A percentile compares a stretch with the other conserved stretches of the same genome.
phyloP scores from a whole-genome alignment of 2,329 filamentous ascomycete species.

The Purpureocillium lavendulum region DNA sequence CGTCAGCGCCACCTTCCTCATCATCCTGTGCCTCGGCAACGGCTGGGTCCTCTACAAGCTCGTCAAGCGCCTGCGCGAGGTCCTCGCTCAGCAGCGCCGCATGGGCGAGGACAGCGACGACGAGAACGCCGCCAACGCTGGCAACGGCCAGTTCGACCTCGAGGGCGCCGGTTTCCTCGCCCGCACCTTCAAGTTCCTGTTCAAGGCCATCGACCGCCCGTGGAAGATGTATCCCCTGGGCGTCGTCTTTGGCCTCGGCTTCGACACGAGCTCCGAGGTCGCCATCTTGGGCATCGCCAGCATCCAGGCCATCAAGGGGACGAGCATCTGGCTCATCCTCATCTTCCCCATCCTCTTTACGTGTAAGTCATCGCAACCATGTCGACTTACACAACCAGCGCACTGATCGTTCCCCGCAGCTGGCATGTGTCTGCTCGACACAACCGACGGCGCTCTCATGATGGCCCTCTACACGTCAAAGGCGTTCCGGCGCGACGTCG shows the following conservation, averaged over 20 bases:
- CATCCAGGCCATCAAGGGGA: conserved; percentile 77
- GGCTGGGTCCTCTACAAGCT: conserved; percentile 77
- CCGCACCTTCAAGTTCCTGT: conserved; percentile 62
- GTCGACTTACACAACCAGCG: neutral
- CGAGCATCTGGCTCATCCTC: conserved; percentile 86
- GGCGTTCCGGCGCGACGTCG: conserved; percentile 65
- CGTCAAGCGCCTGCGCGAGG: conserved; percentile 54
- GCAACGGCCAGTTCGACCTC: conserved; percentile 51
- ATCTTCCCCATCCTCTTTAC: conserved; percentile 90
- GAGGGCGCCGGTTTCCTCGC: conserved; percentile 73
- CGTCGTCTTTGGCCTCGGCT: conserved; percentile 82
- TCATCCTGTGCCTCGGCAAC: conserved; percentile 77
- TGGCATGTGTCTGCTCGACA: conserved; percentile 93
- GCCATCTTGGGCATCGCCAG: conserved; percentile 85
- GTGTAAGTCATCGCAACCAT: conserved; percentile 32
- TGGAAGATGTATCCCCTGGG: conserved; percentile 98
- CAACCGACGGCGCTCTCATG: conserved; percentile 88
- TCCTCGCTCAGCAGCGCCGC: conserved; percentile 35
- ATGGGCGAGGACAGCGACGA: conserved; percentile 17
- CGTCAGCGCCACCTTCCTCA: conserved; percentile 74
- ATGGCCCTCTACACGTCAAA: conserved; percentile 84
- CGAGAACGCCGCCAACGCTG: conserved; percentile 16
- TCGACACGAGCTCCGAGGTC: conserved; percentile 92
- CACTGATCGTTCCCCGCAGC: conserved; percentile 40
- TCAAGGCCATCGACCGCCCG: conserved; percentile 63